Evolutionary conservation across 192 early-diverging fungal species (phyloP).

Genomic region (Ambispora gerdemannii): DNA sequence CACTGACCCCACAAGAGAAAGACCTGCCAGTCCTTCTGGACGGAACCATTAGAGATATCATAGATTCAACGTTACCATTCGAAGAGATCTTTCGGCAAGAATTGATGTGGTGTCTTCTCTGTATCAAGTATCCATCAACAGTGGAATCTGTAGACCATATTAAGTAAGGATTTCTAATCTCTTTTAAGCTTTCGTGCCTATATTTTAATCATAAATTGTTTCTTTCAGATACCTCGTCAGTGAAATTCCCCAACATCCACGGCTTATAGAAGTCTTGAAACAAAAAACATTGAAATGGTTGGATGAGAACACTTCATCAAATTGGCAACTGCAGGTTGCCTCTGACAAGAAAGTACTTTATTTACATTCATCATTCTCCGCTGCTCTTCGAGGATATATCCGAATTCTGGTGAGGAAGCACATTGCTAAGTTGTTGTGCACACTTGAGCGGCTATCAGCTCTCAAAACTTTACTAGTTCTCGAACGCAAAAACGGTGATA

Average conservation of each 20-base stretch:
- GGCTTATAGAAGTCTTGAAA: neutral
- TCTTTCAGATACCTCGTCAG: neutral
- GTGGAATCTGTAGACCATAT: slow-evolving; percentile 18
- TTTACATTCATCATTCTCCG: slow-evolving; percentile 27
- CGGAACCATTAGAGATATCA: neutral
- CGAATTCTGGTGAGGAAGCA: slow-evolving; percentile 19
- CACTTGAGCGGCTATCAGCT: slow-evolving; percentile 17
- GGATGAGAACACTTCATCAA: neutral
- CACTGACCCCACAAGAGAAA: slow-evolving; percentile 8
- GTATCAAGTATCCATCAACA: slow-evolving; percentile 25
- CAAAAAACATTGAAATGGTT: slow-evolving; percentile 10
- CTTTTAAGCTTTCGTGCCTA: neutral
- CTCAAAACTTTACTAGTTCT: neutral
- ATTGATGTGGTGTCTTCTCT: slow-evolving; percentile 26
- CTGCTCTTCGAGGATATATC: slow-evolving; percentile 11
- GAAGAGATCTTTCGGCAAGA: slow-evolving; percentile 25
- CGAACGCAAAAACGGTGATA: neutral
- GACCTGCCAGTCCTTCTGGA: slow-evolving; percentile 17
- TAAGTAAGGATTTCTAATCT: neutral
- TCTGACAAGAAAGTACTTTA: slow-evolving; percentile 26
- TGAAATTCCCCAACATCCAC: slow-evolving; percentile 10
- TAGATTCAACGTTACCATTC: slow-evolving; percentile 21
- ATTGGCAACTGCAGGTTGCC: slow-evolving; percentile 24
- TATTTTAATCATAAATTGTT: neutral
- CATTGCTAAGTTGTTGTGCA: slow-evolving; percentile 19